Conservation (phyloP, 2,329 filamentous ascomycete genomes). For the Lecanosticta acicola region DNA sequence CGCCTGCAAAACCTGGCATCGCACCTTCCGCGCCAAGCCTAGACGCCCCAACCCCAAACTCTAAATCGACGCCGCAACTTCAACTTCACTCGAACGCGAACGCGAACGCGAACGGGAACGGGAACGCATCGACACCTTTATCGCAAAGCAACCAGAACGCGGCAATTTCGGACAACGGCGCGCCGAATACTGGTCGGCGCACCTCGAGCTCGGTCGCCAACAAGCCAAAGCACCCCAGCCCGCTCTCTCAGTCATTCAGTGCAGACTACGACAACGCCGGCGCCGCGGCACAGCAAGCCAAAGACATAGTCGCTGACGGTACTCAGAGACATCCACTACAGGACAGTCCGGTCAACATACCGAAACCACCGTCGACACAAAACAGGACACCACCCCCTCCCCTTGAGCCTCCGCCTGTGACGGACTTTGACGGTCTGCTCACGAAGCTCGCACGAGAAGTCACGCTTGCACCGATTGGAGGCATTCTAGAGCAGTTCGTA, state of each 20-base stretch:
- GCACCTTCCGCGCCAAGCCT: conserved; percentile 5
- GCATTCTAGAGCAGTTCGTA: conserved; percentile 43
- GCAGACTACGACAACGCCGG: conserved; percentile 14
- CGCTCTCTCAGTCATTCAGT: conserved; percentile 30
- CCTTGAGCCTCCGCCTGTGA: conserved; percentile 9
- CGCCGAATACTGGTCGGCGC: conserved; percentile 2
- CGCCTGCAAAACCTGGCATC: background rate
- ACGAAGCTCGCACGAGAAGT: conserved; percentile 34
- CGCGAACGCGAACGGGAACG: too few species aligned
- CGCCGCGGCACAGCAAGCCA: background rate
- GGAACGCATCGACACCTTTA: too few species aligned
- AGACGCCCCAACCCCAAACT: conserved; percentile 4
- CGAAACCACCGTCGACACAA: conserved; percentile 7
- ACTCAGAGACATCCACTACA: background rate
- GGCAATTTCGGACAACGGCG: conserved; percentile 9
- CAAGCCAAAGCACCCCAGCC: conserved; percentile 32
- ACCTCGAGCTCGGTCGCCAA: conserved; percentile 1
- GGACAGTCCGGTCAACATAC: background rate
- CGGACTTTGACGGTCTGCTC: conserved; percentile 29
- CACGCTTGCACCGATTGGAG: conserved; percentile 34
- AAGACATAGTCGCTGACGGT: background rate
- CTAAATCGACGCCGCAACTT: conserved; percentile 12
- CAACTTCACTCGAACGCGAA: conserved; percentile 6
- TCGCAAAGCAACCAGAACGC: conserved; percentile 6
- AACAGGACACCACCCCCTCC: conserved; percentile 11